Percentiles rank a stretch among this genome's conserved stretches.
phyloP scores from a whole-genome alignment of 2,329 filamentous ascomycete genomes.

The Claviceps sp. region DNA sequence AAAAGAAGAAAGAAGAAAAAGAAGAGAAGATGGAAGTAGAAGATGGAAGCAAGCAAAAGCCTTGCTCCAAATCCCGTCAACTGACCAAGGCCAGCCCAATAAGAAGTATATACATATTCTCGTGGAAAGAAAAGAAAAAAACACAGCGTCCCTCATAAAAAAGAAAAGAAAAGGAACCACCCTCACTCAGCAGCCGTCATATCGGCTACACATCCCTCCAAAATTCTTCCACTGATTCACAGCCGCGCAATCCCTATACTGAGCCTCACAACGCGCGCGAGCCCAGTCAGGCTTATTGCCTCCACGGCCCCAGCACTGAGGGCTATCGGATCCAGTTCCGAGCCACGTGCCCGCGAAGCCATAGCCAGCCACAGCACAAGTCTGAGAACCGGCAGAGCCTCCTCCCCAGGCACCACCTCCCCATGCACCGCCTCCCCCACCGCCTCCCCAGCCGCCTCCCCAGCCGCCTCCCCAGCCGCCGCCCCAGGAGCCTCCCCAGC shows the following conservation, averaged over 20 bases:
- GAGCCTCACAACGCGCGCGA: slow-evolving; percentile 31
- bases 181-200: slow-evolving; percentile 13
- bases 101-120: not conserved
- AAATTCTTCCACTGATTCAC: slow-evolving; percentile 27
- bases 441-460: not conserved
- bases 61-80: not conserved
- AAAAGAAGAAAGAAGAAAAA: too few relatives aligned
- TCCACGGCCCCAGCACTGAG: slow-evolving; percentile 13
- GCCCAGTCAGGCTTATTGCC: slow-evolving; percentile 20
- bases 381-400: not conserved
- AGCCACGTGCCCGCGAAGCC: slow-evolving; percentile 6
- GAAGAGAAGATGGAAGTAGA: too few relatives aligned
- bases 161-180: not conserved
- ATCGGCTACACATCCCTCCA: slow-evolving; percentile 26
- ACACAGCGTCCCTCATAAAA: not conserved
- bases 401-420: not conserved
- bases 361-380: slow-evolving; percentile 4
- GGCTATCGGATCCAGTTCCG: slow-evolving; percentile 5
- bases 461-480: not conserved
- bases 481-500: not conserved
- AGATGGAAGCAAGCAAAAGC: not conserved
- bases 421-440: not conserved
- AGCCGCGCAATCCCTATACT: slow-evolving; percentile 34
- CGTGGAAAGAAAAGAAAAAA: not conserved
- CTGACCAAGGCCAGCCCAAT: not conserved